phyloP scores from a whole-genome alignment of 331 rosid species.

The Rhamnella rubrinervis region DNA sequence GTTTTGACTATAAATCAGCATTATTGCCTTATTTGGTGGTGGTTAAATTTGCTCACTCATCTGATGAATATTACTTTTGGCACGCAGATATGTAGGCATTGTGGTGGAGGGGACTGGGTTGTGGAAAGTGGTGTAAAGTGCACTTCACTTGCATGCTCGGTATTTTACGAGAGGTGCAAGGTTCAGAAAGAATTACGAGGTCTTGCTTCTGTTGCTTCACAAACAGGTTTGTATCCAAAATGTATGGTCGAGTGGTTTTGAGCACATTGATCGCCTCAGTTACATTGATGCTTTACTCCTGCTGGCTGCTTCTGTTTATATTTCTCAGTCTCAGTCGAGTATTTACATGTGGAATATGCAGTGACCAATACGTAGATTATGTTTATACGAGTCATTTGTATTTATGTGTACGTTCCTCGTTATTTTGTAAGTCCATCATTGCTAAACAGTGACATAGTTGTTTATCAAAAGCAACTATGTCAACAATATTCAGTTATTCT shows the following conservation, averaged over 20 bases:
- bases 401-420: no score
- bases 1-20: no score
- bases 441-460: no score
- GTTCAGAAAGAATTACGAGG: constrained; percentile 83
- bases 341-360: no score
- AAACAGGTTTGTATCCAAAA: constrained; percentile 63
- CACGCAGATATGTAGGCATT: constrained; percentile 78
- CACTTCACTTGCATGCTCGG: constrained; percentile 77
- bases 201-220: constrained; percentile 64
- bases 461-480: no score
- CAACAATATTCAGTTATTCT: no score
- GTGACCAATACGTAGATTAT: no score
- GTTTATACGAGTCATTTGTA: no score
- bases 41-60: not conserved
- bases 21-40: no score
- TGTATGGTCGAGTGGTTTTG: constrained; percentile 80
- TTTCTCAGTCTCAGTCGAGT: not conserved
- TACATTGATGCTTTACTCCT: not conserved
- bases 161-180: constrained; percentile 76
- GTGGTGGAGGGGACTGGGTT: constrained; percentile 80
- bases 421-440: no score
- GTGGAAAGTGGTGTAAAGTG: constrained; percentile 69
- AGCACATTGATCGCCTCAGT: not conserved
- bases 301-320: not conserved
- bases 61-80: not conserved